phyloP scores from a whole-genome alignment of 352 stramenopile species.

The Albugo laibachii region DNA sequence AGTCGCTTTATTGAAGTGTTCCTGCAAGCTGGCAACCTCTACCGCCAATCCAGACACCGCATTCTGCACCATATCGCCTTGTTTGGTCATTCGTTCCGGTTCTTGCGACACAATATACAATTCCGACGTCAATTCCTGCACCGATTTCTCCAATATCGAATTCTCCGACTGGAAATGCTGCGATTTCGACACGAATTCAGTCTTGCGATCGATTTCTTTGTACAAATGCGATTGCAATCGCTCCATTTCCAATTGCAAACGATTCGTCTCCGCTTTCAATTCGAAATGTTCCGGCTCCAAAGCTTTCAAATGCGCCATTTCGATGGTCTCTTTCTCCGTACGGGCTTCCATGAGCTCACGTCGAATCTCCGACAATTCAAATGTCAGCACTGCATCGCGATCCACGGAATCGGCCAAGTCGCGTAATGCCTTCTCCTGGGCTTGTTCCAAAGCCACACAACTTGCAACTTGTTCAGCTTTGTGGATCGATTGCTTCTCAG shows the following conservation, averaged over 20 bases:
- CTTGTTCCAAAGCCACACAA: constrained; percentile 51
- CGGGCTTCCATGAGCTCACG: constrained; percentile 54
- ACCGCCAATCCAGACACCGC: constrained; percentile 43
- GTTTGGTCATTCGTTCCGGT: constrained; percentile 66
- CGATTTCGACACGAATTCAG: constrained; percentile 31
- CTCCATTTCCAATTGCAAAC: constrained; percentile 41
- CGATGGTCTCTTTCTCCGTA: constrained; percentile 48
- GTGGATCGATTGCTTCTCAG: constrained; percentile 74
- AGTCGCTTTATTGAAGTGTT: constrained; percentile 18
- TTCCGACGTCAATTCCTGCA: constrained; percentile 1
- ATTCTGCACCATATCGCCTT: constrained; percentile 70
- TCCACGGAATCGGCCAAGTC: constrained; percentile 57
- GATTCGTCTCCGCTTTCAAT: constrained; percentile 40
- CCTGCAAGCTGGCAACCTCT: constrained; percentile 34
- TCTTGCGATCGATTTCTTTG: constrained; percentile 44
- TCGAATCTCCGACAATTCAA: constrained; percentile 77
- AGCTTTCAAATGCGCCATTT: constrained; percentile 53
- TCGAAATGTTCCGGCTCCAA: constrained; percentile 71
- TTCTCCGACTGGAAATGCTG: constrained; percentile 50
- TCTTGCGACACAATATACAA: constrained; percentile 11
- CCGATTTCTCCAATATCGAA: constrained; percentile 13
- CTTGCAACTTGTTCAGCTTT: constrained; percentile 60
- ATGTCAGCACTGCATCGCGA: constrained; percentile 62
- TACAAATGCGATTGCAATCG: constrained; percentile 52
- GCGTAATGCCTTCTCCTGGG: constrained; percentile 59